Evolutionary conservation across 2,329 filamentous ascomycete genomes (phyloP).

Genomic region (Sclerotinia spermophila): DNA sequence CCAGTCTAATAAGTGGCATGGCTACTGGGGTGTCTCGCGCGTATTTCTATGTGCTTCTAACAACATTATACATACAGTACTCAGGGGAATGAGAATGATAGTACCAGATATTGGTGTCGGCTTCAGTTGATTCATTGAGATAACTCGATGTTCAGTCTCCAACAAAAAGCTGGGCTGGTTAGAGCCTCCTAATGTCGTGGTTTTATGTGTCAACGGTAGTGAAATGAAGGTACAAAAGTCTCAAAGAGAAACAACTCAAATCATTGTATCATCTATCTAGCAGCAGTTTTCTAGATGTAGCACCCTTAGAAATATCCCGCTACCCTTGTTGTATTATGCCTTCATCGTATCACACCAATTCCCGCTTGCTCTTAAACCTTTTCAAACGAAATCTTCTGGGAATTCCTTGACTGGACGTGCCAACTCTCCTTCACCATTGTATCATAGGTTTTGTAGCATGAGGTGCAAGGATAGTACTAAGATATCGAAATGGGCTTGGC

Average conservation of each 20-base stretch:
- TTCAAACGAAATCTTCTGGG: too few relatives aligned
- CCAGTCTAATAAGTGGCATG: neutral
- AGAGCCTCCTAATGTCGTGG: too few relatives aligned
- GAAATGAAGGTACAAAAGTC: neutral
- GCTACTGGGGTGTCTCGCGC: fast-evolving
- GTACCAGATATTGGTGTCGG: neutral
- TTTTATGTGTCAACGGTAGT: neutral
- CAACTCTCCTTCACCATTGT: neutral
- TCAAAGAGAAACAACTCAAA: neutral
- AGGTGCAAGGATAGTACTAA: neutral
- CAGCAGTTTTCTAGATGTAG: neutral
- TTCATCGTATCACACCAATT: neutral
- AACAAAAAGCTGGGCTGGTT: neutral
- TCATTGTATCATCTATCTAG: too few relatives aligned
- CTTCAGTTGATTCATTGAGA: neutral
- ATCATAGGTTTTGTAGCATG: neutral
- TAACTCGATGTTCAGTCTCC: neutral
- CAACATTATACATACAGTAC: too few relatives aligned
- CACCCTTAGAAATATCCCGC: neutral
- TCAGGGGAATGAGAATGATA: neutral
- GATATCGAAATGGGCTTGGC: neutral
- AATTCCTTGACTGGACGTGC: neutral
- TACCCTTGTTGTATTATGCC: neutral
- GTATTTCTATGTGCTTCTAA: neutral
- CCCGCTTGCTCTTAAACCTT: neutral